Evolutionary conservation across 192 early-diverging fungal species (phyloP), one percentile per base, ranked within the genome.

Genomic region (Irineochytrium annulatum): DNA sequence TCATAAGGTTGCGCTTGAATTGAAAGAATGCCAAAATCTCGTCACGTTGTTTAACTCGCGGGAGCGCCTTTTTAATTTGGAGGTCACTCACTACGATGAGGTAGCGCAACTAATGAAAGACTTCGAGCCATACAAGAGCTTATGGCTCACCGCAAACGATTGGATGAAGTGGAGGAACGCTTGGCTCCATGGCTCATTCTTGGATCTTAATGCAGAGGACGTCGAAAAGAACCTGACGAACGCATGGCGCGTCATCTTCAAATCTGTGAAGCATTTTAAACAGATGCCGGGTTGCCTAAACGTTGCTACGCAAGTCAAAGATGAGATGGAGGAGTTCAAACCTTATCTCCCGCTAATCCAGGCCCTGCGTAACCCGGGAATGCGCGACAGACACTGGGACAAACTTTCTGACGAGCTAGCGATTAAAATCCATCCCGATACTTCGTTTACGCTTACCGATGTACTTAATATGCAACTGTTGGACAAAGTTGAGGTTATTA

Each of bases 261-360:
- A 82, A 49, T 66, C 71, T n/a, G 68, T 79, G 34, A 84, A 84
- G 55, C 57, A 63, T 22, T 83, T 84, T 58, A 83, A 83, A 51
- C 63, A 67, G 20, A 55, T 59, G 20, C 76, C 77, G 11, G 81
- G 81, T 16, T 75, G 71, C 39, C 58, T 80, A 24, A 60, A 43
- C 28, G 77, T 82, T 32, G 80, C 77, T 16, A 82, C 67, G 8
- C 69, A 73, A 62, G 75, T 82, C 22, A 82, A 83, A 59, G 74
- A 78, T 6, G 81, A 83, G 60, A 83, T 83, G 72, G 78, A 75
- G 32, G 79, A 82, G 30, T 83, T 83, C 62, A 83, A 83, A 48
- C 79, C 81, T 24, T 69, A 81, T 43, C 46, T 83, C 3, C 81
- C 81, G 5, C 57, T 83, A 6, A 83, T 83, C 56, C 79, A 82